A percentile compares a stretch with the other conserved stretches of the same genome.
phyloP scores from a whole-genome alignment of 2,329 filamentous ascomycete genomes.

The Penicillium sp. region DNA sequence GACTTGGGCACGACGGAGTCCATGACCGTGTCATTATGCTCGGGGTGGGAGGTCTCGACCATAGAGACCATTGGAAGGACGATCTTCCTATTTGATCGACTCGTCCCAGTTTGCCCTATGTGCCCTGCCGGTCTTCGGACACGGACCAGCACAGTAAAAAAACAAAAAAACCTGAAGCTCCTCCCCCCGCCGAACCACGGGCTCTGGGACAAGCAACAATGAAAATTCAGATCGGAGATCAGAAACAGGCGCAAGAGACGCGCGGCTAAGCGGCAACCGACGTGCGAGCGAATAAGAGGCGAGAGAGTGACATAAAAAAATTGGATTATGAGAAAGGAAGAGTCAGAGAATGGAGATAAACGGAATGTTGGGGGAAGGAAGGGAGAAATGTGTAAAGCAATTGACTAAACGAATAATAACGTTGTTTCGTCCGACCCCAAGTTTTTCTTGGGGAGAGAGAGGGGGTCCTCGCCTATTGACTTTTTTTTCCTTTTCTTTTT shows the following conservation, averaged over 20 bases:
- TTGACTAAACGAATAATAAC: conserved; percentile 39
- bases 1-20: conserved; percentile 42
- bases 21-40: conserved; percentile 40
- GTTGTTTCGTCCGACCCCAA: conserved; percentile 13
- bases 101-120: not conserved
- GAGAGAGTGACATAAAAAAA: conserved; percentile 39
- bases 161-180: not conserved
- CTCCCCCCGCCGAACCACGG: conserved; percentile 16
- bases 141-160: conserved; percentile 3
- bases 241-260: conserved; percentile 32
- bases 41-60: conserved; percentile 38
- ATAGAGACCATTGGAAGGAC: conserved; percentile 43
- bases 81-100: not conserved
- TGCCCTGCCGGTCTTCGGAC: conserved; percentile 2
- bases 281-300: conserved; percentile 33
- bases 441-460: conserved; percentile 11
- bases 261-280: conserved; percentile 41
- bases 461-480: conserved; percentile 8
- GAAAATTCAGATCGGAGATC: conserved; percentile 7
- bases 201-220: not conserved
- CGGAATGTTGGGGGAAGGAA: conserved; percentile 18
- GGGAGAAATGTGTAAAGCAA: conserved; percentile 38
- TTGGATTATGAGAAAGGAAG: conserved; percentile 28
- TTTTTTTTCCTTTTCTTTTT: conserved; percentile 5
- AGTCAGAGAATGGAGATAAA: conserved; percentile 31